Base-by-base conservation (phyloP, 2,329 filamentous ascomycete species). In the Trichoderma simmonsii region DNA sequence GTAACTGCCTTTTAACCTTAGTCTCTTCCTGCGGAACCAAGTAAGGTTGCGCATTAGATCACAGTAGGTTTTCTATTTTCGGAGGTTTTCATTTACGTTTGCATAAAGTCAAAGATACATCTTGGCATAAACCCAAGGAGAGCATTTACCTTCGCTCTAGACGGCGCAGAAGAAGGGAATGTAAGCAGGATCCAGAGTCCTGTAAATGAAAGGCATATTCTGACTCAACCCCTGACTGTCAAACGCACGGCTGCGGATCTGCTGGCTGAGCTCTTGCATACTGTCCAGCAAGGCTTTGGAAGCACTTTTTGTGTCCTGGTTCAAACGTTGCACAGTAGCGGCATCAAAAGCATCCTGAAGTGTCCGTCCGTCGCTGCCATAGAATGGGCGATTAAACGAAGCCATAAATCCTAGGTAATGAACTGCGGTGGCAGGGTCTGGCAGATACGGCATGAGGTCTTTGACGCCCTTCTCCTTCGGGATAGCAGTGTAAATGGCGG, bases 151-250 rank as follows among this genome's bases (percentile, higher is more conserved):
- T 51, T 51, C 9, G 43, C 43, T 66, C 71, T 72, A 75, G 6
- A 74, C 73, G 18, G 73, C 68, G 9, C 72, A 74, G 62, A 75
- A 75, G 69, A 73, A 74, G 11, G 72, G 73, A 59, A 75, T 75
- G 62, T 71, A 75, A 64, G 34, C 32, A 18, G 75, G 75, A 70
- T 76, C 74, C 51, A 77, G 71, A n/a, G 74, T 73, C 80, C 74
- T 73, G 59, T 76, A 86, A 1, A 86, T 60, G 73, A 85, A 86
- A 7, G 85, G 85, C 84, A 85, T 85, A 2, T 84, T 84, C 72
- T 82, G 79, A 73, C 80, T 81, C 59, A 86, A 77, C 0, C 85
- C 85, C 6, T 82, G 61, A 3, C 70, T 71, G 72, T 83, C 83
- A 76, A 87, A 86, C 0, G n/a, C 39, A 12, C 83, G 80, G 6